These are phyloP conservation scores for Ceratobasidium sp. DNA, from an alignment of 1,284 basidiomycete genomes.

Conservation along the genomic window DNA sequence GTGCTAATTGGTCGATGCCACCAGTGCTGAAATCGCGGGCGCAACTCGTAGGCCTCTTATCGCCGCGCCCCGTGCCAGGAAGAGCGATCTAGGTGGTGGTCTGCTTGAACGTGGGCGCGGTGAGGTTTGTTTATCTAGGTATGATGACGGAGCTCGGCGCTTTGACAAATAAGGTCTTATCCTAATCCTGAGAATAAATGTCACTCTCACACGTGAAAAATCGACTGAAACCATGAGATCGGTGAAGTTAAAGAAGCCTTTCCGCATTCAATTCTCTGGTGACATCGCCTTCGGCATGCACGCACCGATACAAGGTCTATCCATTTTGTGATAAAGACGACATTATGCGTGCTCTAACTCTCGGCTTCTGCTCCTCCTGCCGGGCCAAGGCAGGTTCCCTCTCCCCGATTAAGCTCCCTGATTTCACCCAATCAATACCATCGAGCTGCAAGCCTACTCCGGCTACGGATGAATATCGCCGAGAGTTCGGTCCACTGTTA, in stretches of 20 bases:
- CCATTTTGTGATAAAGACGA: conserved; percentile 10
- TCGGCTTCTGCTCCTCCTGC: background rate
- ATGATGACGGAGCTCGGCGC: conserved; percentile 16
- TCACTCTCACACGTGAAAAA: conserved; percentile 20
- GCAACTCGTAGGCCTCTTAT: background rate
- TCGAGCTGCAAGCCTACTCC: background rate
- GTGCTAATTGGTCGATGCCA: no score
- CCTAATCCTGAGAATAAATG: background rate
- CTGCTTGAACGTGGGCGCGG: conserved; percentile 20
- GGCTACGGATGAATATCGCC: conserved; percentile 15
- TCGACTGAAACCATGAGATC: no score
- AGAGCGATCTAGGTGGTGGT: background rate
- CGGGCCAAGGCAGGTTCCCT: background rate
- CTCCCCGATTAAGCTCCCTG: background rate
- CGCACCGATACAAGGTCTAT: background rate
- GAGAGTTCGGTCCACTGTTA: background rate
- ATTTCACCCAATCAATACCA: no score
- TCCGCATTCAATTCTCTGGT: no score
- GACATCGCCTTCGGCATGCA: no score
- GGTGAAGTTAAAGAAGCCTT: no score
- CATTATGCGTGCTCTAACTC: background rate
- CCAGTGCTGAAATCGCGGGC: background rate
- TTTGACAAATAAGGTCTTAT: conserved; percentile 13
- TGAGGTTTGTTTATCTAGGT: conserved; percentile 16
- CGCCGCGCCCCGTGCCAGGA: no score